Evolutionary conservation across 495 filamentous ascomycete species (phyloP).

Genomic region (Sporormia fimetaria): DNA sequence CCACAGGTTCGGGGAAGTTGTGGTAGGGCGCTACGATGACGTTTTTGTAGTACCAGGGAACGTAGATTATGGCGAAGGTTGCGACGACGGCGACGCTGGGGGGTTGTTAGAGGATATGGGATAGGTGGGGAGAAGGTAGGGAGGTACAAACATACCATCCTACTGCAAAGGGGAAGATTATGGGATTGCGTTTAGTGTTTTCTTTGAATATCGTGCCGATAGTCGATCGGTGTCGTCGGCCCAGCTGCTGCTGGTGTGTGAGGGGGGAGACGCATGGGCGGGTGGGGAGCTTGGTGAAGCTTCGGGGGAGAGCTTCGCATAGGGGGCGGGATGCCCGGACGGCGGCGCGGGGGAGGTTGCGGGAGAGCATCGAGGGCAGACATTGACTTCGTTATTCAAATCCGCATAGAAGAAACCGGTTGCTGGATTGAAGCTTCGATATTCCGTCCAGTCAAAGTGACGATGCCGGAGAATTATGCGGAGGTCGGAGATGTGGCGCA

Average conservation of each 20-base stretch:
- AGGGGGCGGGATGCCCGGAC: conserved; percentile 5
- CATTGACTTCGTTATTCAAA: no score
- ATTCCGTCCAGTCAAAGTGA: no score
- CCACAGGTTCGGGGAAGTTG: conserved; percentile 69
- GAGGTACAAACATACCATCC: conserved; percentile 12
- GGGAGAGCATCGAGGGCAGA: conserved; percentile 25
- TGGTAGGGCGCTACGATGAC: conserved; percentile 55
- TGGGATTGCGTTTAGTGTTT: conserved; percentile 10
- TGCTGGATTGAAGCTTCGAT: no score
- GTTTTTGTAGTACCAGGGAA: conserved; percentile 52
- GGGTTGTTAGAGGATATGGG: conserved; percentile 7
- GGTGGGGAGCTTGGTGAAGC: conserved; percentile 13
- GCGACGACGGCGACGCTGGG: conserved; percentile 37
- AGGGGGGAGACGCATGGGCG: conserved; percentile 13
- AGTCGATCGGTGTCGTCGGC: conserved; percentile 11
- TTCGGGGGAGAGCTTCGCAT: conserved; percentile 13
- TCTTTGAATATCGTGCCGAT: conserved; percentile 9
- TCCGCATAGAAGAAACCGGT: no score
- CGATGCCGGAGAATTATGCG: no score
- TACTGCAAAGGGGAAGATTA: conserved; percentile 29
- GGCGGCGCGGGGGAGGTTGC: conserved; percentile 12
- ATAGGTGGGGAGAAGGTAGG: background rate
- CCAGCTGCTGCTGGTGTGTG: conserved; percentile 7
- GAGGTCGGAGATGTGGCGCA: no score
- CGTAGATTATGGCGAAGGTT: conserved; percentile 41